These are phyloP conservation scores for Aegilops bicornis DNA, from an alignment of 176 grass and related monocot species.

Conservation along the genomic window DNA sequence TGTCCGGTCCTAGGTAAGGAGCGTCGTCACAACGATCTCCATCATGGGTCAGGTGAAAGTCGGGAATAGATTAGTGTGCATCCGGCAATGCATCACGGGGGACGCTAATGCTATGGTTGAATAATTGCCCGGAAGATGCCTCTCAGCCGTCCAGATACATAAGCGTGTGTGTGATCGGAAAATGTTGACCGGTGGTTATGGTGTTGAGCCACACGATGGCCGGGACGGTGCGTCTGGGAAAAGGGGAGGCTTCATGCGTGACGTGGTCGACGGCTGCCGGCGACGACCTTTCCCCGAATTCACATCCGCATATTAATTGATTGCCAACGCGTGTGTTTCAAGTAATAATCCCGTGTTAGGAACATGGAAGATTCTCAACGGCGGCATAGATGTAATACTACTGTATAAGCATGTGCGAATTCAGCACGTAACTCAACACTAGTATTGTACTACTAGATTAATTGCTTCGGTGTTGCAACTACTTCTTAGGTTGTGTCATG, in stretches of 20 bases:
- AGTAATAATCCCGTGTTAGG: not conserved
- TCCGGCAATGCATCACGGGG: not conserved
- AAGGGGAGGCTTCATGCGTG: not conserved
- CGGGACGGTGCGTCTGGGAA: not conserved
- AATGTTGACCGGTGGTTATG: slow-evolving; percentile 17
- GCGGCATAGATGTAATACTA: not conserved
- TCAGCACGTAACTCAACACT: not conserved
- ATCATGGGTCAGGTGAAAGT: not conserved
- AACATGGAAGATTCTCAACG: not conserved
- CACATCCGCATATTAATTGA: not conserved
- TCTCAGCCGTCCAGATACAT: not conserved
- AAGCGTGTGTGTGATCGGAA: too few relatives aligned
- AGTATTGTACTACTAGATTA: not conserved
- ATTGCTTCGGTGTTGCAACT: not conserved
- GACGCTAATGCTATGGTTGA: too few relatives aligned
- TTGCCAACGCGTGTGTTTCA: not conserved
- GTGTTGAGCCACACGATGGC: not conserved
- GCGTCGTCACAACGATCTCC: not conserved
- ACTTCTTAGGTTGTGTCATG: not conserved
- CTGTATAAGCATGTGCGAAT: not conserved
- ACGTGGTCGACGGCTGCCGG: slow-evolving; percentile 26
- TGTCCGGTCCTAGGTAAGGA: not conserved
- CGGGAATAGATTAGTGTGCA: not conserved
- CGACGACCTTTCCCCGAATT: not conserved
- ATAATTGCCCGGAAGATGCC: slow-evolving; percentile 29